Evolutionary conservation across 1,284 basidiomycete species (phyloP).

Genomic region (Trichosporon asahii): DNA sequence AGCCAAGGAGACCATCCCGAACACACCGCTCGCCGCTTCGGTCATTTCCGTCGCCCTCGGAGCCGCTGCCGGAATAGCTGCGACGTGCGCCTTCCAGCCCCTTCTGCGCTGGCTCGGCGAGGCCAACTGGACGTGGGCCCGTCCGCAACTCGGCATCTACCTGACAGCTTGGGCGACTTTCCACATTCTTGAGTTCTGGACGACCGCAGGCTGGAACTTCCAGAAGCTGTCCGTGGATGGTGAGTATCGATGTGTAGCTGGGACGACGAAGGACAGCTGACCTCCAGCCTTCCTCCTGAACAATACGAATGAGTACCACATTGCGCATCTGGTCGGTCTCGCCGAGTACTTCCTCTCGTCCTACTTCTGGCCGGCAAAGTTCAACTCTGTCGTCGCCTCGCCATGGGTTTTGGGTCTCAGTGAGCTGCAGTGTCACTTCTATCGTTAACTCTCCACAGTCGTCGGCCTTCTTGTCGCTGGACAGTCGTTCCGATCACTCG

Average conservation of each 20-base stretch:
- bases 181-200: constrained; percentile 91
- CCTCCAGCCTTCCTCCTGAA: constrained; percentile 83
- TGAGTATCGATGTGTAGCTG: constrained; percentile 53
- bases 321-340: constrained; percentile 76
- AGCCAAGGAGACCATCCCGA: constrained; percentile 67
- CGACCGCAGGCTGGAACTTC: constrained; percentile 92
- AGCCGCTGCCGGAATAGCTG: constrained; percentile 39
- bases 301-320: constrained; percentile 80
- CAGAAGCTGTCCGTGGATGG: constrained; percentile 90
- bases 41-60: constrained; percentile 74
- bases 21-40: constrained; percentile 72
- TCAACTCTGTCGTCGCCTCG: constrained; percentile 23
- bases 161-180: constrained; percentile 75
- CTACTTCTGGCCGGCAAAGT: constrained; percentile 58
- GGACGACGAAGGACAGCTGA: not conserved
- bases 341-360: constrained; percentile 73
- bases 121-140: constrained; percentile 61
- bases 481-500: constrained; percentile 75
- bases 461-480: constrained; percentile 61
- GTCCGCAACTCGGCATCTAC: constrained; percentile 77
- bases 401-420: constrained; percentile 49
- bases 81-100: constrained; percentile 56
- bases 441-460: constrained; percentile 25
- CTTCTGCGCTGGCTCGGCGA: constrained; percentile 21
- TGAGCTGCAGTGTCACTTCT: constrained; percentile 15